phyloP scores from a whole-genome alignment of 1,139 yeast species.

The Magnusiomyces magnusii region DNA sequence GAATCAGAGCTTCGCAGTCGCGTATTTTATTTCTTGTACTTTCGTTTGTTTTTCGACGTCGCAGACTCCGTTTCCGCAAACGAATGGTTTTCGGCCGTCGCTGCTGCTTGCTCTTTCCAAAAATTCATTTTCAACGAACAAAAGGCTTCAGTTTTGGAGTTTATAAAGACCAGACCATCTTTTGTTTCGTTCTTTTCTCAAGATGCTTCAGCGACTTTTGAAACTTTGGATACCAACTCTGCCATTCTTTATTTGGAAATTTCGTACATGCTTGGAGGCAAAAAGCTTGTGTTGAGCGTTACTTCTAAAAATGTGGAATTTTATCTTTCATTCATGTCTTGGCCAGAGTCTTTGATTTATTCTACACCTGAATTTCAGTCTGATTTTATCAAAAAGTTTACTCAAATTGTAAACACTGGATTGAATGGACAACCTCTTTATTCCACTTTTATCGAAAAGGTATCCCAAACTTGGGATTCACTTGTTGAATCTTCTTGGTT shows the following conservation, averaged over 20 bases:
- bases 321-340: neutral
- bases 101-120: constrained; percentile 1
- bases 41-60: constrained; percentile 8
- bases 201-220: neutral
- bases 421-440: neutral
- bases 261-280: neutral
- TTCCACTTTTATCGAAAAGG: neutral
- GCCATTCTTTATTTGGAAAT: neutral
- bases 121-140: constrained; percentile 7
- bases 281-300: neutral
- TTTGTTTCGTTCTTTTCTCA: constrained; percentile 1
- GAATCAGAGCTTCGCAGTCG: constrained; percentile 55
- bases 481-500: neutral
- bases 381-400: neutral
- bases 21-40: constrained; percentile 23
- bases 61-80: constrained; percentile 5
- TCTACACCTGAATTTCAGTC: neutral
- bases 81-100: constrained; percentile 11
- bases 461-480: neutral
- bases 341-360: neutral
- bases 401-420: neutral
- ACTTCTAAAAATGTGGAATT: neutral
- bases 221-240: neutral
- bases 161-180: constrained; percentile 5
- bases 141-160: constrained; percentile 5